A percentile compares a stretch with the other conserved stretches of the same genome.
phyloP scores from a whole-genome alignment of 2,329 filamentous ascomycete genomes.

The Neobulgaria alba region DNA sequence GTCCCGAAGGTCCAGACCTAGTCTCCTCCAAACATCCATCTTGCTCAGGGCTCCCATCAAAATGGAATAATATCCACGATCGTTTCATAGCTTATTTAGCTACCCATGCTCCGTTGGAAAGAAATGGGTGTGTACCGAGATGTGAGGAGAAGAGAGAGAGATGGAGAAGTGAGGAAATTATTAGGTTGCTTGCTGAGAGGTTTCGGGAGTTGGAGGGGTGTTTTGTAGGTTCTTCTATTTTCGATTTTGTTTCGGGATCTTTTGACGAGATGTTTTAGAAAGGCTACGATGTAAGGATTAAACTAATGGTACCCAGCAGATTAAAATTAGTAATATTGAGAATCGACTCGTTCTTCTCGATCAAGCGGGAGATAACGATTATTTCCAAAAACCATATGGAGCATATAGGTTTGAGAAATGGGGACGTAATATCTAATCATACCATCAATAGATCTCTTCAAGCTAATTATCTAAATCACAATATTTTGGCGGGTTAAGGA shows the following conservation, averaged over 20 bases:
- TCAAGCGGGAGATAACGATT: slow-evolving; percentile 18
- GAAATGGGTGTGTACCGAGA: slow-evolving; percentile 11
- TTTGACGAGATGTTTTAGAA: too few relatives aligned
- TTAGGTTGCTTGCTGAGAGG: slow-evolving; percentile 10
- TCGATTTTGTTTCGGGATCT: too few relatives aligned
- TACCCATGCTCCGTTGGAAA: slow-evolving; percentile 22
- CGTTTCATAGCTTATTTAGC: slow-evolving; percentile 24
- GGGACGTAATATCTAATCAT: slow-evolving; percentile 15
- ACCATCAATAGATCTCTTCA: background rate
- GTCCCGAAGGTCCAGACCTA: slow-evolving; percentile 10
- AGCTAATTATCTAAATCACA: too few relatives aligned
- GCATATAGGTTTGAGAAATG: slow-evolving; percentile 19
- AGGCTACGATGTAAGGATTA: background rate
- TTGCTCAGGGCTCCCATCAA: slow-evolving; percentile 15
- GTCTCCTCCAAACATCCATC: slow-evolving; percentile 14
- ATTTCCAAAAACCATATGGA: slow-evolving; percentile 21
- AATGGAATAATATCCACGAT: slow-evolving; percentile 19
- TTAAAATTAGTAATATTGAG: slow-evolving; percentile 18
- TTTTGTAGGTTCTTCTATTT: slow-evolving; percentile 10
- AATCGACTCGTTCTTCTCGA: slow-evolving; percentile 18
- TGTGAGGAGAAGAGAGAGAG: slow-evolving; percentile 17
- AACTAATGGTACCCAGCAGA: slow-evolving; percentile 6
- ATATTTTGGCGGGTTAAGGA: too few relatives aligned
- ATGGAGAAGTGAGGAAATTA: slow-evolving; percentile 19
- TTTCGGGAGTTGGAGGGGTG: slow-evolving; percentile 14